Conservation (phyloP, 352 stramenopile species). For the Peronospora farinosa region DNA sequence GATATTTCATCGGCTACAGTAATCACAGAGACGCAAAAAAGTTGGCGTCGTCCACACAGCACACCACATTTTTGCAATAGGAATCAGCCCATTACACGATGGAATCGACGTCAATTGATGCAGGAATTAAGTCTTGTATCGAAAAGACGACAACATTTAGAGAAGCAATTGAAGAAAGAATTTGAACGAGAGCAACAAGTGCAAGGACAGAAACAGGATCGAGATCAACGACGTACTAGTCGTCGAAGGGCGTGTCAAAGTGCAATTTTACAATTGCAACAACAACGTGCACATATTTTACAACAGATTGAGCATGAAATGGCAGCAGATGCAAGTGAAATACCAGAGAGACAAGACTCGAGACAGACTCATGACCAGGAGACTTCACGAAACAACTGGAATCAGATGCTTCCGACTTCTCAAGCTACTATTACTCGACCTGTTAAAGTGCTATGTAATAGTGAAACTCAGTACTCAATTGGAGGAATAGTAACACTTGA, state of each 20-base stretch:
- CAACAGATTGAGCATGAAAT: conserved; percentile 40
- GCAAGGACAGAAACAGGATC: conserved; percentile 8
- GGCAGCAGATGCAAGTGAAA: conserved; percentile 2
- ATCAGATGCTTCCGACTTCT: background rate
- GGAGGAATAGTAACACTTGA: conserved; percentile 52
- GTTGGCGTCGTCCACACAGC: background rate
- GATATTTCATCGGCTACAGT: background rate
- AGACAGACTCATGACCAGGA: background rate
- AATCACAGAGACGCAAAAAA: background rate
- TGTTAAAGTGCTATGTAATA: background rate
- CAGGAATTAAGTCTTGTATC: conserved; percentile 37
- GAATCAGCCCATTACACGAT: conserved; percentile 15
- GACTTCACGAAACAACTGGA: background rate
- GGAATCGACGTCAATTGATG: conserved; percentile 28
- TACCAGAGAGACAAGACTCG: background rate
- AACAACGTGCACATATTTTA: conserved; percentile 39
- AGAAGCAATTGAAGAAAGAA: conserved; percentile 34
- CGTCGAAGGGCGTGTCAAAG: conserved; percentile 21
- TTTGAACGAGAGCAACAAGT: conserved; percentile 21
- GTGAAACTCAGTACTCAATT: conserved; percentile 47
- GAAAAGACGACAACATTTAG: conserved; percentile 24
- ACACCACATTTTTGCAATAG: background rate
- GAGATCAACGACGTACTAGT: background rate
- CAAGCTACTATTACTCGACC: background rate
- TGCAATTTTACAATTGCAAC: conserved; percentile 40